A percentile compares a stretch with the other conserved stretches of the same genome.
Conservation (phyloP, 371 early-diverging fungal genomes). For the Syncephalastrum sp. region DNA sequence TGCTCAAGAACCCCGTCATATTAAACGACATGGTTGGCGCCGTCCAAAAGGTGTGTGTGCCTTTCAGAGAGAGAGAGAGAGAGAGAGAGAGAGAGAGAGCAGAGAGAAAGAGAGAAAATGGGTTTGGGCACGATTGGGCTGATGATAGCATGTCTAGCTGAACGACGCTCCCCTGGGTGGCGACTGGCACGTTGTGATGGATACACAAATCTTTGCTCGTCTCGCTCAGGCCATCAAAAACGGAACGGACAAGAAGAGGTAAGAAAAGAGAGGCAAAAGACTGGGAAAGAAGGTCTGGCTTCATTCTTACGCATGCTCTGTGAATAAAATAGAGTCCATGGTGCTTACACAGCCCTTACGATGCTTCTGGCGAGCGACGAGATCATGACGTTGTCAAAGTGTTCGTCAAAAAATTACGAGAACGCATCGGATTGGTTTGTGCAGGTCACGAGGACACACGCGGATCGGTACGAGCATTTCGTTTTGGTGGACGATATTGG, state of each 20-base stretch:
- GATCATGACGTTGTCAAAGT: too few relatives aligned
- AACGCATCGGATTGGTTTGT: constrained; percentile 1
- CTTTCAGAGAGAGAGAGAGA: too few relatives aligned
- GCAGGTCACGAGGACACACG: background rate
- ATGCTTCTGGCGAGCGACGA: too few relatives aligned
- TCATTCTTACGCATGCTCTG: too few relatives aligned
- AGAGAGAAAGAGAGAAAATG: too few relatives aligned
- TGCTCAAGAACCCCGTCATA: constrained; percentile 6
- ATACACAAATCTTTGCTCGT: constrained; percentile 1
- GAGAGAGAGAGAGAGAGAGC: too few relatives aligned
- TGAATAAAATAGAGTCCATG: too few relatives aligned
- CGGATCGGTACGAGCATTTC: constrained; percentile 2
- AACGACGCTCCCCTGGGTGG: constrained; percentile 4
- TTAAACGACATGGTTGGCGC: constrained; percentile 1
- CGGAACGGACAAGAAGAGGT: too few relatives aligned
- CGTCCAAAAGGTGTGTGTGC: background rate
- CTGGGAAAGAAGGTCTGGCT: too few relatives aligned
- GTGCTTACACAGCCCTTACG: too few relatives aligned
- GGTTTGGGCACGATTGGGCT: too few relatives aligned
- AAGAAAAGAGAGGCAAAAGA: too few relatives aligned
- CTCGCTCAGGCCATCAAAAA: background rate
- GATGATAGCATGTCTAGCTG: constrained; percentile 1
- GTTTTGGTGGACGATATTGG: constrained; percentile 27
- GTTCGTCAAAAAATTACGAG: background rate
- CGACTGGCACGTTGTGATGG: constrained; percentile 11